phyloP scores from a whole-genome alignment of 1,139 yeast genomes.

The Torulaspora pretoriensis region DNA sequence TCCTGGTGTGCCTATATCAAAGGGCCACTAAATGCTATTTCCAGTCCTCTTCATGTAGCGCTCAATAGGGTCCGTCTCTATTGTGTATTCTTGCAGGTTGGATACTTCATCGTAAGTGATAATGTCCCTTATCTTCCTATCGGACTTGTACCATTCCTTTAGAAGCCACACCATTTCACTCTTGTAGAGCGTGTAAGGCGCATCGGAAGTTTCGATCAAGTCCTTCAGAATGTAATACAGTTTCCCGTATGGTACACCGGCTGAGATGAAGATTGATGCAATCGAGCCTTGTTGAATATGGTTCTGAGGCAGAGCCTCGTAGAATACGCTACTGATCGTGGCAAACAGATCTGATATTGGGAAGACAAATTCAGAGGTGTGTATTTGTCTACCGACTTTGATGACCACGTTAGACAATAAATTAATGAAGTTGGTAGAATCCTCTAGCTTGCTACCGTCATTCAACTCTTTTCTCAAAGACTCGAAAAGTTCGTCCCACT shows the following conservation, averaged over 20 bases:
- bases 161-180: conserved; percentile 61
- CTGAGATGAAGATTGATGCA: conserved; percentile 66
- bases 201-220: conserved; percentile 59
- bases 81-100: conserved; percentile 26
- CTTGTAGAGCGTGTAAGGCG: conserved; percentile 45
- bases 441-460: conserved; percentile 27
- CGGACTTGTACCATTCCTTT: conserved; percentile 60
- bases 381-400: conserved; percentile 47
- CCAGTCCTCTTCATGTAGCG: conserved; percentile 33
- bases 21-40: conserved; percentile 23
- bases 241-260: conserved; percentile 72
- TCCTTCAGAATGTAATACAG: conserved; percentile 65
- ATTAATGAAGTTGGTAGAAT: conserved; percentile 36
- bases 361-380: conserved; percentile 67
- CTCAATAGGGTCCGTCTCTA: conserved; percentile 36
- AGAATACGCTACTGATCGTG: conserved; percentile 40
- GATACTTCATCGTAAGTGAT: conserved; percentile 38
- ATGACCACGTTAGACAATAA: conserved; percentile 41
- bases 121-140: conserved; percentile 56
- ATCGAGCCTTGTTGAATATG: conserved; percentile 49
- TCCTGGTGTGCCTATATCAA: neutral
- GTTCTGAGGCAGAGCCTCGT: conserved; percentile 39
- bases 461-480: conserved; percentile 31
- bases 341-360: conserved; percentile 73
- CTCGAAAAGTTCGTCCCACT: conserved; percentile 66